These are phyloP conservation scores for Phytophthora sp. DNA, from an alignment of 352 stramenopile genomes.

Conservation along the genomic window DNA sequence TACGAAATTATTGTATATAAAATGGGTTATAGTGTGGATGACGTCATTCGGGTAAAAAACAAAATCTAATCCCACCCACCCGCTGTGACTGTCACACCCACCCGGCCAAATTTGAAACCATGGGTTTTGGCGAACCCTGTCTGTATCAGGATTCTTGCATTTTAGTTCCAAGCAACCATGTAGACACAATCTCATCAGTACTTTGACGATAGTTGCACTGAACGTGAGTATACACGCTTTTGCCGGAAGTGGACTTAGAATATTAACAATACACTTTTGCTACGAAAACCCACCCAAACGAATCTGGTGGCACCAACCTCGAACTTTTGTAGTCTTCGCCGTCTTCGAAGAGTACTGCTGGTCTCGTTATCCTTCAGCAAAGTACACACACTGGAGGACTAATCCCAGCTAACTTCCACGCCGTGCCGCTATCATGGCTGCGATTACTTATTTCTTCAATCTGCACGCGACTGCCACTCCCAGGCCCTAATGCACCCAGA, in stretches of 20 bases:
- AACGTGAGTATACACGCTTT: not conserved
- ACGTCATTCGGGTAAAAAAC: too few species aligned
- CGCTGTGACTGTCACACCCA: too few species aligned
- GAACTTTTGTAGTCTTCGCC: slow-evolving; percentile 25
- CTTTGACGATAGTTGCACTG: too few species aligned
- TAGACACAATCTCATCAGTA: too few species aligned
- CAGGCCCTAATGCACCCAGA: slow-evolving; percentile 14
- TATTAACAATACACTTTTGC: slow-evolving; percentile 40
- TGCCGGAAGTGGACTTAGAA: slow-evolving; percentile 22
- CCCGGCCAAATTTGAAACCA: too few species aligned
- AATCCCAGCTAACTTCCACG: slow-evolving; percentile 7
- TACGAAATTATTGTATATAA: too few species aligned
- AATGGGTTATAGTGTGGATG: too few species aligned
- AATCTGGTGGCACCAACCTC: slow-evolving; percentile 25
- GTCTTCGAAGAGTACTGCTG: slow-evolving; percentile 26
- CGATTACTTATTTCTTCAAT: slow-evolving; percentile 37
- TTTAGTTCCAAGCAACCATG: too few species aligned
- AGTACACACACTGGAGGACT: slow-evolving; percentile 14
- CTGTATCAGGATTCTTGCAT: too few species aligned
- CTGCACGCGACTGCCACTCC: slow-evolving; percentile 22
- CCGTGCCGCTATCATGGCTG: slow-evolving; percentile 24
- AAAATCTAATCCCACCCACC: too few species aligned
- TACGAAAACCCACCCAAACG: slow-evolving; percentile 21
- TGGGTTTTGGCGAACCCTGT: too few species aligned
- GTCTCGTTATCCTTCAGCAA: slow-evolving; percentile 26